These are phyloP conservation scores for Beauveria sp. DNA, from an alignment of 2,329 filamentous ascomycete species.

Conservation along the genomic window DNA sequence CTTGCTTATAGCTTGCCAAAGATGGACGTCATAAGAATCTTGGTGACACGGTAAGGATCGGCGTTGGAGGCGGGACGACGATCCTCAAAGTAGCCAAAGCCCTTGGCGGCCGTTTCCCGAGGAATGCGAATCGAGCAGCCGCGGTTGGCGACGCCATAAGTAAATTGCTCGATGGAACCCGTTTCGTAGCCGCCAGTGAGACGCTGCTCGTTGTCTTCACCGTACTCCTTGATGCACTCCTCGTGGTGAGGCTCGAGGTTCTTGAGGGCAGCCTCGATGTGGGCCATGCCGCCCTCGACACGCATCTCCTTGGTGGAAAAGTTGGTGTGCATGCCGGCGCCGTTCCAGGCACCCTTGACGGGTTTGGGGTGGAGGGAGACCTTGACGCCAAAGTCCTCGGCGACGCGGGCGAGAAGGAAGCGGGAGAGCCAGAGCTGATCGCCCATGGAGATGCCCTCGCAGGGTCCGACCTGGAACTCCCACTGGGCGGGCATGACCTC, in stretches of 20 bases:
- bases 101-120: conserved; percentile 73
- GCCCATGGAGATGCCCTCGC: conserved; percentile 81
- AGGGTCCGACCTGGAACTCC: conserved; percentile 96
- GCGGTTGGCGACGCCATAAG: conserved; percentile 91
- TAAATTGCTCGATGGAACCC: conserved; percentile 86
- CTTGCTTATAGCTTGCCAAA: conserved; percentile 28
- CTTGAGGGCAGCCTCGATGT: conserved; percentile 81
- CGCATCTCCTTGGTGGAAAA: conserved; percentile 89
- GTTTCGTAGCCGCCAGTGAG: conserved; percentile 95
- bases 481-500: conserved; percentile 98
- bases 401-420: conserved; percentile 80
- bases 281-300: conserved; percentile 86
- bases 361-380: conserved; percentile 96
- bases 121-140: conserved; percentile 91
- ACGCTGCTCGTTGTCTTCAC: conserved; percentile 90
- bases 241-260: conserved; percentile 70
- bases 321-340: conserved; percentile 88
- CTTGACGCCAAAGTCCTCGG: conserved; percentile 94
- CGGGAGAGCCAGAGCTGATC: conserved; percentile 89
- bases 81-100: conserved; percentile 92
- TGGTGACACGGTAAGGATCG: conserved; percentile 76
- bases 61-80: conserved; percentile 77
- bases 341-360: conserved; percentile 89
- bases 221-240: conserved; percentile 89
- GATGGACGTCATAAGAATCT: conserved; percentile 69